phyloP scores from a whole-genome alignment of 2,329 filamentous ascomycete species.

The Aureobasidium sp. region DNA sequence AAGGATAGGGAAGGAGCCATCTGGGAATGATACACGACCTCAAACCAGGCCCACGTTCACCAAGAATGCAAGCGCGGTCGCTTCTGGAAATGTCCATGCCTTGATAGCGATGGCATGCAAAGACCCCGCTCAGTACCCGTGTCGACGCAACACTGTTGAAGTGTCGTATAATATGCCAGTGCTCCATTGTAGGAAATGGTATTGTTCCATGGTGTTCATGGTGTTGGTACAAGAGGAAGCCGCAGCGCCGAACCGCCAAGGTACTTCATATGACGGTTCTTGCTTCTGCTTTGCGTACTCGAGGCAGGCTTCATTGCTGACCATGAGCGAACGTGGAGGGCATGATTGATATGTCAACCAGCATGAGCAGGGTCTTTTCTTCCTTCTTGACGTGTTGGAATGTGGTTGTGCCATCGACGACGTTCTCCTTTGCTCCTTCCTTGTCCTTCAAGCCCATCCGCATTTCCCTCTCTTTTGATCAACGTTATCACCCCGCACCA shows the following conservation, averaged over 20 bases:
- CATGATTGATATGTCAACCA: neutral
- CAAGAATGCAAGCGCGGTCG: slow-evolving; percentile 1
- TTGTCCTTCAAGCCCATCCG: neutral
- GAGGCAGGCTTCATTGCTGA: neutral
- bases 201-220: slow-evolving; percentile 4
- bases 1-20: neutral
- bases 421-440: neutral
- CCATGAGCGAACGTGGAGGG: neutral
- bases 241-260: neutral
- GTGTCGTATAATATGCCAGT: neutral
- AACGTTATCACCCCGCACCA: neutral
- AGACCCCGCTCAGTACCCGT: neutral
- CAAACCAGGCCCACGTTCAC: neutral
- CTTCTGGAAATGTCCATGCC: slow-evolving; percentile 1
- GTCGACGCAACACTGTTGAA: slow-evolving; percentile 11
- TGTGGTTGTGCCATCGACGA: neutral
- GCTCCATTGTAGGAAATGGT: neutral
- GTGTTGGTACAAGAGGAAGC: neutral
- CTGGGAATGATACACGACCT: slow-evolving; percentile 2
- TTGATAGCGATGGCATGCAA: neutral
- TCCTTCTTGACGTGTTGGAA: neutral
- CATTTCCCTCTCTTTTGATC: neutral
- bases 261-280: slow-evolving; percentile 1
- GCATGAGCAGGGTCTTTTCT: neutral
- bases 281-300: neutral